Evolutionary conservation across 306 rosid species (phyloP), one percentile per base, ranked within the genome.

Genomic region (Cicer pinnatifidum): DNA sequence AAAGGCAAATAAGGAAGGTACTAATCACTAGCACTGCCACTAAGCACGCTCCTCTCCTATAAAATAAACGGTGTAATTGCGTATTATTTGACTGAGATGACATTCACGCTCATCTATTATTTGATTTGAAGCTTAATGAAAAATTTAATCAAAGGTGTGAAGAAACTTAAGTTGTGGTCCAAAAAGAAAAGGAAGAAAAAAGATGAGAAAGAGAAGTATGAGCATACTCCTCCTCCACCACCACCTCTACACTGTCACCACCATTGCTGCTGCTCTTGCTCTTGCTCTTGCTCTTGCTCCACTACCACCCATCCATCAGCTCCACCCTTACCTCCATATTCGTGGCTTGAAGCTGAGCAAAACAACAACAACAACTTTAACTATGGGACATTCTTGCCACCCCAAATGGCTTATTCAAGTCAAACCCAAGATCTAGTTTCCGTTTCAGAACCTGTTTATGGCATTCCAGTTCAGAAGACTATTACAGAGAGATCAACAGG

Each of bases 141-240:
- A 54, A 88, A 73, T 67, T 20, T 88, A 75, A 77, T 90, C 23
- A 86, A 86, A 73, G 81, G 88, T 44, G 74, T 82, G 77, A 90
- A 88, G 85, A 90, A 83, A 81, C 88, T 88, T 59, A 88, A 84
- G 67, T 53, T 82, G 6, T 90, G 96, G 93, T 45, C 88, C 17
- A 80, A 71, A 85, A 88, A 82, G 86, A 88, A 62, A 72, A 86
- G 57, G 57, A 86, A 50, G 76, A 83, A 66, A 79, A 59, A 33
- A 43, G 67, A 47, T 2, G 69, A 58, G 19, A 60, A 48, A 2
- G 61, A 33, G 19, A 51, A 43, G 1, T 75, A 23, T 1, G 6
- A 46, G 3, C 85, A 79, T 1, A 80, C 81, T 8, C 74, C 83
- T 11, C 66, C 16, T 2, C 84, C 63, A 17, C 19, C 63, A 17